Conservation (phyloP, 1,284 basidiomycete genomes). For the Ganoderma boninense region DNA sequence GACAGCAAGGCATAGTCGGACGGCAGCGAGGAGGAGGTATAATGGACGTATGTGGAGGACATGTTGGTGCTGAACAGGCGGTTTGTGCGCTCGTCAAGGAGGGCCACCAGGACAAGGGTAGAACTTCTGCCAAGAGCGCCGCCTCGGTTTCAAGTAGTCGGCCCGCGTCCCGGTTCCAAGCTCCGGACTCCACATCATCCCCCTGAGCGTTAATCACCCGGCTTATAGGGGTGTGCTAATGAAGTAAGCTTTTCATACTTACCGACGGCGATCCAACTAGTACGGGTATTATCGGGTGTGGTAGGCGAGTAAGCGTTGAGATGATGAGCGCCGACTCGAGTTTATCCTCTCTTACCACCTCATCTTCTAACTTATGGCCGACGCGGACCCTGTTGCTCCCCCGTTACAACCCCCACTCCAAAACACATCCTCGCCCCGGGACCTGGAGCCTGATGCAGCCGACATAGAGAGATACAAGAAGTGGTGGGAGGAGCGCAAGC, state of each 20-base stretch:
- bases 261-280: background rate
- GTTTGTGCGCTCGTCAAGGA: background rate
- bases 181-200: background rate
- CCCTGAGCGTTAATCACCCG: background rate
- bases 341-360: conserved; percentile 1
- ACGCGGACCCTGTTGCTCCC: conserved; percentile 40
- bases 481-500: conserved; percentile 77
- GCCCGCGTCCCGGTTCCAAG: background rate
- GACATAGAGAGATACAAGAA: conserved; percentile 62
- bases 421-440: conserved; percentile 59
- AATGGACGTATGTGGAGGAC: conserved; percentile 60
- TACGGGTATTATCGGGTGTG: background rate
- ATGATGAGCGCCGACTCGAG: background rate
- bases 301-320: background rate
- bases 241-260: background rate
- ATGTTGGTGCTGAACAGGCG: conserved; percentile 33
- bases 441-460: conserved; percentile 56
- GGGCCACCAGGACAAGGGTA: too few relatives aligned
- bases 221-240: too few relatives aligned
- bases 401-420: conserved; percentile 59
- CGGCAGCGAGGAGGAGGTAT: conserved; percentile 62
- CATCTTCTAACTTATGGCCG: conserved; percentile 28
- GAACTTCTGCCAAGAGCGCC: background rate
- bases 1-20: conserved; percentile 70
- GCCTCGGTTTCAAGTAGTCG: background rate